These are phyloP conservation scores for Fonsecaea nubica DNA, from an alignment of 2,329 filamentous ascomycete genomes.

Conservation along the genomic window DNA sequence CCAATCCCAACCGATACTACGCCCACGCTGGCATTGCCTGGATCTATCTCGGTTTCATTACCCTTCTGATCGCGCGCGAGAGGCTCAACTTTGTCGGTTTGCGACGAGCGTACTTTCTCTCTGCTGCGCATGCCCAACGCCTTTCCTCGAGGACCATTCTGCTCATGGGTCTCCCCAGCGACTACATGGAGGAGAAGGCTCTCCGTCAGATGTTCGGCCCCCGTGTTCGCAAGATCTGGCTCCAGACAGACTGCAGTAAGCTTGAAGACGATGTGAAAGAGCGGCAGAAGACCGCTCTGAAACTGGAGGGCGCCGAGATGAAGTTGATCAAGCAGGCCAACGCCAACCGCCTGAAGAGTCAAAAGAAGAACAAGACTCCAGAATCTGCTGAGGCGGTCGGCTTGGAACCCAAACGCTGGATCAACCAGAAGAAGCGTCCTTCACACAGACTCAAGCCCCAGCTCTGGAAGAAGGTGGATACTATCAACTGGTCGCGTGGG, in stretches of 20 bases:
- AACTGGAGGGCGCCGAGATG: constrained; percentile 85
- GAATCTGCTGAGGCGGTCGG: constrained; percentile 65
- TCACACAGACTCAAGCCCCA: constrained; percentile 72
- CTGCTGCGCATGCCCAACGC: constrained; percentile 79
- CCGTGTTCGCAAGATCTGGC: constrained; percentile 81
- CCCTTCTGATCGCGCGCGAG: constrained; percentile 85
- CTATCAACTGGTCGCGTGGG: constrained; percentile 71
- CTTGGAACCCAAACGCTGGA: constrained; percentile 55
- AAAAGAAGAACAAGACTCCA: constrained; percentile 46
- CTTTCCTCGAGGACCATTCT: constrained; percentile 89
- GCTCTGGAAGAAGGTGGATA: constrained; percentile 61
- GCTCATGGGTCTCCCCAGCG: constrained; percentile 80
- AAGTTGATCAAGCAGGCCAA: constrained; percentile 81
- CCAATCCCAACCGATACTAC: constrained; percentile 70
- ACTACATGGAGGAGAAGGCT: constrained; percentile 75
- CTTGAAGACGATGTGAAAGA: constrained; percentile 79
- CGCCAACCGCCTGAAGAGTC: constrained; percentile 68
- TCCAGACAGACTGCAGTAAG: constrained; percentile 76
- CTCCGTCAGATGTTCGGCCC: constrained; percentile 78
- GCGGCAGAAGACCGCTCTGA: constrained; percentile 76
- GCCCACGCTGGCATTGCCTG: constrained; percentile 79
- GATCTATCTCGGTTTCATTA: constrained; percentile 82
- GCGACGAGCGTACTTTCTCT: constrained; percentile 87
- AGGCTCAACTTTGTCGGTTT: constrained; percentile 89
- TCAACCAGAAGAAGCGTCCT: constrained; percentile 72